A percentile compares a stretch with the other conserved stretches of the same genome.
These are phyloP conservation scores for Macrophomina phaseolina DNA, from an alignment of 2,329 filamentous ascomycete genomes.

Conservation along the genomic window DNA sequence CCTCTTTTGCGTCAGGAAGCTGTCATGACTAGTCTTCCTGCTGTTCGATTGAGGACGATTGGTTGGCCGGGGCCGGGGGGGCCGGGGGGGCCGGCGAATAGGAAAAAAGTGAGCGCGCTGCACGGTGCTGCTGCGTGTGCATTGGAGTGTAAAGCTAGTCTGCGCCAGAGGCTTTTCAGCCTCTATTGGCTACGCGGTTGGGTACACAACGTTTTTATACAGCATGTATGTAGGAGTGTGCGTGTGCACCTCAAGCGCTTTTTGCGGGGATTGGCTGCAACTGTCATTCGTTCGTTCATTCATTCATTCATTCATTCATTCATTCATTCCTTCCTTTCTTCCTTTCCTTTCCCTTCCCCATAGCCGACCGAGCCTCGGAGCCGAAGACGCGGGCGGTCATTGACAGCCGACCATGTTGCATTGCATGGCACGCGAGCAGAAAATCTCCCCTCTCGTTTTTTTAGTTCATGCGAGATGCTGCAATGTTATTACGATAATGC, in stretches of 20 bases:
- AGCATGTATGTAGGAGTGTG: too few species aligned
- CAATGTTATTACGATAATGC: too few species aligned
- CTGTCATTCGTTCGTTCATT: not conserved
- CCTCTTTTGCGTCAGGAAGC: not conserved
- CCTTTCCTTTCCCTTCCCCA: not conserved
- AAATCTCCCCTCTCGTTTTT: too few species aligned
- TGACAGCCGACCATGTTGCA: not conserved
- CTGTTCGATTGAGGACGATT: not conserved
- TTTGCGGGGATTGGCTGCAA: not conserved
- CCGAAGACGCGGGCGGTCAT: not conserved
- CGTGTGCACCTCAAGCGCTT: too few species aligned
- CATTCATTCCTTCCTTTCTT: not conserved
- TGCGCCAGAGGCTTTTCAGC: too few species aligned
- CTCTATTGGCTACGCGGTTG: too few species aligned
- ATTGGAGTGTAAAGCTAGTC: too few species aligned
- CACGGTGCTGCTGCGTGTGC: too few species aligned
- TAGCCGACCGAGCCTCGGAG: constrained; percentile 4
- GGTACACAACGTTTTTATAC: too few species aligned
- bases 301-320: not conserved
- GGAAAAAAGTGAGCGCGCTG: too few species aligned
- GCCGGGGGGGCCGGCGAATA: not conserved
- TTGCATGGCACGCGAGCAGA: too few species aligned
- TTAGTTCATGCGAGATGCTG: too few species aligned
- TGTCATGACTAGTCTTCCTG: not conserved
- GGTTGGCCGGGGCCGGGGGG: not conserved